phyloP scores from a whole-genome alignment of 1,284 basidiomycete genomes.

The Tilletia indica region DNA sequence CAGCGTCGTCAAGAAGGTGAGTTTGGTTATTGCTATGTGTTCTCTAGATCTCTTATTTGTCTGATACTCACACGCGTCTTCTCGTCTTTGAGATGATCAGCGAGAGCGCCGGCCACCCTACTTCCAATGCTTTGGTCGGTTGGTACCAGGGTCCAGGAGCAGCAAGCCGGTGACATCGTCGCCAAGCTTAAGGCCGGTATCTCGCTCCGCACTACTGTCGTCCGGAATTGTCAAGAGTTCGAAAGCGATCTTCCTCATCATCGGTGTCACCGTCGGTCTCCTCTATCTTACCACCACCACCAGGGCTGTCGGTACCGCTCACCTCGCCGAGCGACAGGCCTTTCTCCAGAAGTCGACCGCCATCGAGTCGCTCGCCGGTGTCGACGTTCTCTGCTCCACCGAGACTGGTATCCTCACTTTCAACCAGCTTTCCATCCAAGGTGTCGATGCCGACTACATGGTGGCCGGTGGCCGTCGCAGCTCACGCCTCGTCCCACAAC shows the following conservation, averaged over 20 bases:
- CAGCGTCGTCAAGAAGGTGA: slow-evolving; percentile 87
- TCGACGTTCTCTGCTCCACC: slow-evolving; percentile 64
- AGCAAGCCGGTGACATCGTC: slow-evolving; percentile 62
- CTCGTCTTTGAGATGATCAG: slow-evolving; percentile 83
- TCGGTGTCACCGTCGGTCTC: slow-evolving; percentile 64
- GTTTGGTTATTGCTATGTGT: neutral
- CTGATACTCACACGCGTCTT: too few species aligned
- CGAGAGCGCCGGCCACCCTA: slow-evolving; percentile 74
- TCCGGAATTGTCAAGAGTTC: slow-evolving; percentile 60
- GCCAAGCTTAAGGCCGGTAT: slow-evolving; percentile 64
- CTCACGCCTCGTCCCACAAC: slow-evolving; percentile 64
- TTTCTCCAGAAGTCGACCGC: slow-evolving; percentile 67
- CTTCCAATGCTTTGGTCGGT: slow-evolving; percentile 62
- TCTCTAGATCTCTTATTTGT: neutral
- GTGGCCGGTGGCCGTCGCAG: slow-evolving; percentile 63
- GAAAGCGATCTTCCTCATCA: slow-evolving; percentile 63
- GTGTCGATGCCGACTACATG: slow-evolving; percentile 60
- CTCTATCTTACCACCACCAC: slow-evolving; percentile 63
- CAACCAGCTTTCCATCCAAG: slow-evolving; percentile 63
- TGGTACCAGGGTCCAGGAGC: slow-evolving; percentile 70
- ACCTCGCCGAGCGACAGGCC: slow-evolving; percentile 62
- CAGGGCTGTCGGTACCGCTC: slow-evolving; percentile 63
- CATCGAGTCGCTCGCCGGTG: slow-evolving; percentile 65
- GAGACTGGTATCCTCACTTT: slow-evolving; percentile 65
- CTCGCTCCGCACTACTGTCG: slow-evolving; percentile 60